Evolutionary conservation across 1,139 yeast genomes (phyloP), one percentile per base, ranked within the genome.

Genomic region (Arxiozyma slooffiae): DNA sequence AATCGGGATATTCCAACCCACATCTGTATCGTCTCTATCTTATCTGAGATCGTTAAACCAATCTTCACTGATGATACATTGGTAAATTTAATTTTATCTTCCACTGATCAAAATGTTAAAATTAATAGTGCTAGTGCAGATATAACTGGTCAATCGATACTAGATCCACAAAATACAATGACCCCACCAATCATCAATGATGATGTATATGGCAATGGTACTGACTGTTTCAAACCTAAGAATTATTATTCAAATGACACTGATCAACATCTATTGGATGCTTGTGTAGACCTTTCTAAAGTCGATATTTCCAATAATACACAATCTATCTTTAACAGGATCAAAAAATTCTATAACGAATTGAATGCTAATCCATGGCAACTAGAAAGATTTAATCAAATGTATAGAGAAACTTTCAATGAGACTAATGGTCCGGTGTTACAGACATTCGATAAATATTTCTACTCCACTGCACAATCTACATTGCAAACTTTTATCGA

Each of bases 381-480:
- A 49, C 44, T 57, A 34, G 57, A 53, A 34, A 53, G 50, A 50
- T 55, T 57, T 40, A 44, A 52, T 38, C 38, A 54, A 37, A 39
- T 53, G 22, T 52, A 47, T 36, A 46, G 40, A 14, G 40, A 38
- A 22, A 44, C 41, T 26, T 38, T 47, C 40, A 43, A 50, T 24
- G 47, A 49, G 21, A 7, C 22, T 17, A 30, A 17, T 37, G 18
- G 17, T 2, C 45, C 44, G 21, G 46, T 44, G 36, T 44, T 49
- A 46, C 46, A 48, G 14, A 44, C 22, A 37, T 53, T 52, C 36
- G 55, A 52, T 37, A 40, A 23, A 23, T 16, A 18, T 4, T 42
- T 34, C 24, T 57, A 55, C 41, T 55, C 60, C 6, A 51, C 59
- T 11, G 54, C 57, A 38, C 49, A 51, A 22, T 20, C 38, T 9